phyloP scores from a whole-genome alignment of 2,329 filamentous ascomycete species.

The Malbranchea cinnamomea region DNA sequence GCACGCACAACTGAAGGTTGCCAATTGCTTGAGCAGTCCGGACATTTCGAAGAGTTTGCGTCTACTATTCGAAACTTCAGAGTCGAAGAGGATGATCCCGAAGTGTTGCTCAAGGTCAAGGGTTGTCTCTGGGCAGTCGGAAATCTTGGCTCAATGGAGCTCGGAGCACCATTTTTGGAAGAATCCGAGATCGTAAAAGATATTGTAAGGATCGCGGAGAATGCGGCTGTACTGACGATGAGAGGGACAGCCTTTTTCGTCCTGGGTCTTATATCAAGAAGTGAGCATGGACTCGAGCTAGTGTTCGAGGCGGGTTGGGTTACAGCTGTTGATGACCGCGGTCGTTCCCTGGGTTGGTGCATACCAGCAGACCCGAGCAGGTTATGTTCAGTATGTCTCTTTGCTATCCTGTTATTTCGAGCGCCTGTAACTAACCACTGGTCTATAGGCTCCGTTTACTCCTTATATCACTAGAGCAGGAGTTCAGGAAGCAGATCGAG shows the following conservation, averaged over 20 bases:
- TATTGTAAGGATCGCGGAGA: slow-evolving; percentile 78
- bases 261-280: slow-evolving; percentile 79
- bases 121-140: slow-evolving; percentile 95
- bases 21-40: slow-evolving; percentile 75
- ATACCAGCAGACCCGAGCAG: slow-evolving; percentile 65
- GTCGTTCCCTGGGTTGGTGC: slow-evolving; percentile 73
- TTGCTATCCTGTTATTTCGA: not conserved
- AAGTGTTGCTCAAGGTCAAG: slow-evolving; percentile 85
- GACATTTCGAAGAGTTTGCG: slow-evolving; percentile 89
- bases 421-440: not conserved
- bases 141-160: slow-evolving; percentile 95
- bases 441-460: slow-evolving; percentile 19
- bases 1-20: slow-evolving; percentile 89
- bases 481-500: slow-evolving; percentile 25
- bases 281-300: slow-evolving; percentile 82
- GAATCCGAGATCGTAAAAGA: slow-evolving; percentile 73
- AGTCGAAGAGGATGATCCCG: slow-evolving; percentile 68
- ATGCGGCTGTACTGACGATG: slow-evolving; percentile 78
- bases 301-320: slow-evolving; percentile 86
- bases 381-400: slow-evolving; percentile 54
- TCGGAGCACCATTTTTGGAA: slow-evolving; percentile 87
- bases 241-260: slow-evolving; percentile 96
- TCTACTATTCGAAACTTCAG: slow-evolving; percentile 76
- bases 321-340: slow-evolving; percentile 68
- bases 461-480: slow-evolving; percentile 27